These are phyloP conservation scores for Alternaria arborescens DNA, from an alignment of 2,329 filamentous ascomycete species.

Conservation along the genomic window DNA sequence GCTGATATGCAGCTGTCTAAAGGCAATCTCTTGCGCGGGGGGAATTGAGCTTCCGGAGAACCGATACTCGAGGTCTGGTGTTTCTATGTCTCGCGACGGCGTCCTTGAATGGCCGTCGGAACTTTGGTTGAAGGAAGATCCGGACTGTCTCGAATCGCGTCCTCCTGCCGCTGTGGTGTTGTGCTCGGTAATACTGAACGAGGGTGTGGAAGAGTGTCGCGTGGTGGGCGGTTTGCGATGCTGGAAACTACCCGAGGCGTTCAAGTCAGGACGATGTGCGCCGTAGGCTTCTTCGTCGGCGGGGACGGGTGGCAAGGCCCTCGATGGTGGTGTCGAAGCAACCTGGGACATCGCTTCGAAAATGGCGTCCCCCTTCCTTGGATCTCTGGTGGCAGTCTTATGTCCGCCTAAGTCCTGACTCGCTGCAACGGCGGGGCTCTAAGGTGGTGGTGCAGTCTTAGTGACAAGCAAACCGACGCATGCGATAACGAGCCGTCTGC, in stretches of 20 bases:
- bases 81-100: conserved; percentile 49
- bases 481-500: conserved; percentile 3
- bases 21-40: conserved; percentile 45
- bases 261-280: conserved; percentile 22
- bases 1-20: conserved; percentile 47
- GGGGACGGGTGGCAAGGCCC: conserved; percentile 40
- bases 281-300: conserved; percentile 20
- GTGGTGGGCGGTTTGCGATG: conserved; percentile 35
- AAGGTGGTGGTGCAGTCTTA: conserved; percentile 15
- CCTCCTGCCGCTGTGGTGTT: conserved; percentile 38
- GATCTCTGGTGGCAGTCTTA: conserved; percentile 15
- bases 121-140: conserved; percentile 43
- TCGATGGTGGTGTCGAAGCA: conserved; percentile 30
- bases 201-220: conserved; percentile 38
- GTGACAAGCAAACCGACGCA: conserved; percentile 5
- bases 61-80: conserved; percentile 35
- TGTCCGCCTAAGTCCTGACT: conserved; percentile 26
- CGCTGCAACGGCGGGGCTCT: conserved; percentile 21
- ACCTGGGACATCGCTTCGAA: conserved; percentile 40
- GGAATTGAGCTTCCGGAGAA: conserved; percentile 37
- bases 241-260: conserved; percentile 34
- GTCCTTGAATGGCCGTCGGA: conserved; percentile 48
- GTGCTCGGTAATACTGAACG: conserved; percentile 45
- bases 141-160: conserved; percentile 47
- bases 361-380: conserved; percentile 13